Evolutionary conservation across 2,329 filamentous ascomycete species (phyloP).

Genomic region (Ophiocordyceps sinensis): DNA sequence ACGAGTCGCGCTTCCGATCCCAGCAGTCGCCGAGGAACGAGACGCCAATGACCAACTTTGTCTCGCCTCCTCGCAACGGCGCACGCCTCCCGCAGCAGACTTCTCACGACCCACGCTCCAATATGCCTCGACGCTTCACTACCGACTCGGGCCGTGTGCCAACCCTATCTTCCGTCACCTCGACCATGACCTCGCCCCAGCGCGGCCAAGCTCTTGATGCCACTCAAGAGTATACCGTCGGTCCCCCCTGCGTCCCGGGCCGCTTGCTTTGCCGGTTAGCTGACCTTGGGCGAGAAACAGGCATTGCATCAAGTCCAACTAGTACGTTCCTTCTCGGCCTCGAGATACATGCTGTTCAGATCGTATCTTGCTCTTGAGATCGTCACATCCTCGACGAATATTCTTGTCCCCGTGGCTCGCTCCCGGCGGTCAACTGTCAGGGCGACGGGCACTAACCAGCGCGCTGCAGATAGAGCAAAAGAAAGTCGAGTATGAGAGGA

Average conservation of each 20-base stretch:
- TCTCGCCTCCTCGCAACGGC: conserved; percentile 59
- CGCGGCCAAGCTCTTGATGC: conserved; percentile 27
- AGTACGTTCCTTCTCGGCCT: conserved; percentile 34
- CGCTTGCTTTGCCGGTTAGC: conserved; percentile 7
- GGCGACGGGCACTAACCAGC: conserved; percentile 18
- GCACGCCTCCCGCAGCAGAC: conserved; percentile 39
- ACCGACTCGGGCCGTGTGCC: conserved; percentile 77
- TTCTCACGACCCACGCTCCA: conserved; percentile 55
- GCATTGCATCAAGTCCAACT: conserved; percentile 61
- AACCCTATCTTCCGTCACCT: conserved; percentile 43
- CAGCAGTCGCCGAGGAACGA: conserved; percentile 70
- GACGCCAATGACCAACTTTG: conserved; percentile 56
- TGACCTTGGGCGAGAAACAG: conserved; percentile 21
- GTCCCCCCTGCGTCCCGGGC: conserved; percentile 7
- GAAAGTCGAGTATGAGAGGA: conserved; percentile 78
- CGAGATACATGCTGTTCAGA: not conserved
- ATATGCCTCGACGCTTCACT: conserved; percentile 83
- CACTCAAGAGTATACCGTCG: conserved; percentile 32
- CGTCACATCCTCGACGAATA: not conserved
- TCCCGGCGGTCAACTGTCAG: not conserved
- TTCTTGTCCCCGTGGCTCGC: not conserved
- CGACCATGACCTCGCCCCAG: conserved; percentile 32
- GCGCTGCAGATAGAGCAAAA: conserved; percentile 72
- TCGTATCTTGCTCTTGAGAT: not conserved
- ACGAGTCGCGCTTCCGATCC: conserved; percentile 65